Conservation (phyloP, 441 rosid species). For the Euphorbia schlechtendalii region DNA sequence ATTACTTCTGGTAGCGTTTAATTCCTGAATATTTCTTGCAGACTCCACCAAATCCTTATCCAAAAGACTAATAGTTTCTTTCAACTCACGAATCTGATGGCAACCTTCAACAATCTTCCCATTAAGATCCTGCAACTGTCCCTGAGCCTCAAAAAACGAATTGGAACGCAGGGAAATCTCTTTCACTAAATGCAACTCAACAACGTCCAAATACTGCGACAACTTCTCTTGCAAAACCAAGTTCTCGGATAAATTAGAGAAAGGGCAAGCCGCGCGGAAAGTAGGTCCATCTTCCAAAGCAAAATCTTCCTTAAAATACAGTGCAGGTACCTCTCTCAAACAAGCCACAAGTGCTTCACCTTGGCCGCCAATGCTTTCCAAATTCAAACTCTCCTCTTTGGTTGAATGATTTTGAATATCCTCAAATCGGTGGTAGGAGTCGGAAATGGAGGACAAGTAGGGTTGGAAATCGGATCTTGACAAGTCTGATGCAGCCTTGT, state of each 20-base stretch:
- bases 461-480: slow-evolving; percentile 71
- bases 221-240: slow-evolving; percentile 81
- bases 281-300: slow-evolving; percentile 86
- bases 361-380: slow-evolving; percentile 47
- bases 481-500: slow-evolving; percentile 48
- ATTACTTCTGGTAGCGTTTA: slow-evolving; percentile 61
- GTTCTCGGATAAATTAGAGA: slow-evolving; percentile 54
- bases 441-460: slow-evolving; percentile 61
- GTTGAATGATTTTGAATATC: slow-evolving; percentile 62
- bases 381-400: slow-evolving; percentile 38
- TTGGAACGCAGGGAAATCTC: slow-evolving; percentile 92
- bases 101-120: slow-evolving; percentile 88
- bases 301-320: slow-evolving; percentile 87
- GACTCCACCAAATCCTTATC: slow-evolving; percentile 80
- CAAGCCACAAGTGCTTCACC: slow-evolving; percentile 93
- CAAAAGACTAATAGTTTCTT: slow-evolving; percentile 78
- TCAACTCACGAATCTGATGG: slow-evolving; percentile 65
- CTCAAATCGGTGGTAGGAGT: slow-evolving; percentile 64
- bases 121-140: slow-evolving; percentile 87
- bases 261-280: slow-evolving; percentile 89
- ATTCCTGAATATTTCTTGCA: slow-evolving; percentile 52
- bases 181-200: slow-evolving; percentile 94
- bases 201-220: slow-evolving; percentile 88
- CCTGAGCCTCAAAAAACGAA: slow-evolving; percentile 96
- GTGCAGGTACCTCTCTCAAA: slow-evolving; percentile 83